Evolutionary conservation across 768 basidiomycete genomes (phyloP), one percentile per base, ranked within the genome.

Genomic region (Lentinus tigrinus): DNA sequence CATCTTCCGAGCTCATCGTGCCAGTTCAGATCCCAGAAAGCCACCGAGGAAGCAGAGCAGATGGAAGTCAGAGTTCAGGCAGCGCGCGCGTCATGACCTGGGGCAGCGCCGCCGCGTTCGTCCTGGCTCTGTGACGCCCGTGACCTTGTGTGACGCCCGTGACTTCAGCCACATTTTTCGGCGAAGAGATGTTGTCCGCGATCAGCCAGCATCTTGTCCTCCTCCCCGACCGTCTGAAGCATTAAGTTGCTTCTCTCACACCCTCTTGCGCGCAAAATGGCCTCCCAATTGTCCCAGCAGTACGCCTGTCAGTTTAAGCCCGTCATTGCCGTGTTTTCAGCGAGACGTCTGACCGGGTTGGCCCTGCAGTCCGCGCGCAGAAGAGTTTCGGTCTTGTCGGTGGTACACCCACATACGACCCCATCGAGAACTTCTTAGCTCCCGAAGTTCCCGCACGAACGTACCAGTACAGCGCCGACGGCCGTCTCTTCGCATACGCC

Each of bases 301-400:
- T 91, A 90, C 72, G 86, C 91, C 68, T 91, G 91, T 93, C 52
- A 77, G 90, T 82, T 11, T n/a, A 3, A 13, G 21, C 21, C 43
- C 24, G 43, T 19, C 23, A 47, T 36, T 47, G 28, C 53, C 46
- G 47, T 39, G 39, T 56, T 21, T 31, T 50, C 21, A 19, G 23
- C 19, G 57, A 55, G 54, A 67, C 56, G 69, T 34, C 52, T 51
- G 47, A 61, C 67, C 61, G 50, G 40, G 4, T 17, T 42, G n/a
- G 17, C 43, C 13, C 34, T 61, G 11, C 67, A 95, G 94, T 85
- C 79, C 93, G 96, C 72, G 92, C 95, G 43, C 95, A 97, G 83
- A 98, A 97, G 84, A 81, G 84, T 59, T 78, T 96, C 53, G 93
- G 92, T 64, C 84, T 98, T 67, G 84, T 95, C 69, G 81, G 85